Evolutionary conservation across 495 filamentous ascomycete species (phyloP).

Genomic region (Tuber umbilicatum): DNA sequence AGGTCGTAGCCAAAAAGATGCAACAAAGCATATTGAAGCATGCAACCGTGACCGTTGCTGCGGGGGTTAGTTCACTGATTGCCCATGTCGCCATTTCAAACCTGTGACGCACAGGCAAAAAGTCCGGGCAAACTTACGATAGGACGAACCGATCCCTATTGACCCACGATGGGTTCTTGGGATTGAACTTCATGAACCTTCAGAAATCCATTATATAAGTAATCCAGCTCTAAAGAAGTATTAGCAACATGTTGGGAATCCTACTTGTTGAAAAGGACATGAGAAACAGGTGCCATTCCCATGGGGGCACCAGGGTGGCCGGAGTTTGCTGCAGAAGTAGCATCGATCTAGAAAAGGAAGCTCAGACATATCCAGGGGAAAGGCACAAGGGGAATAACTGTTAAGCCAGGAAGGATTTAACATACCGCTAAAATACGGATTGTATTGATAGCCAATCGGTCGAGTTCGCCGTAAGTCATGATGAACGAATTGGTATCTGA

Average conservation of each 20-base stretch:
- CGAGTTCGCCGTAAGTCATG: slow-evolving; percentile 83
- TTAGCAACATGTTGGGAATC: background rate
- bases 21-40: slow-evolving; percentile 97
- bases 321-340: slow-evolving; percentile 88
- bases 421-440: slow-evolving; percentile 92
- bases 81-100: background rate
- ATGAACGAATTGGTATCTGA: slow-evolving; percentile 42
- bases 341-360: slow-evolving; percentile 69
- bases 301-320: slow-evolving; percentile 98
- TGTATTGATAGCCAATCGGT: slow-evolving; percentile 91
- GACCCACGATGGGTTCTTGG: slow-evolving; percentile 92
- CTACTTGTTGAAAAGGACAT: slow-evolving; percentile 90
- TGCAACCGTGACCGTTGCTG: slow-evolving; percentile 97
- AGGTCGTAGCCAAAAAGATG: slow-evolving; percentile 90
- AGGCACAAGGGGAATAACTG: background rate
- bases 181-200: slow-evolving; percentile 95
- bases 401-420: slow-evolving; percentile 30
- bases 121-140: slow-evolving; percentile 62
- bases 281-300: slow-evolving; percentile 95
- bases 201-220: background rate
- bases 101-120: background rate
- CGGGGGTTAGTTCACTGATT: slow-evolving; percentile 20
- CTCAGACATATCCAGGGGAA: slow-evolving; percentile 37
- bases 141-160: slow-evolving; percentile 98
- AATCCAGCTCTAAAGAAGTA: background rate